A percentile compares a stretch with the other conserved stretches of the same genome.
Evolutionary conservation across 2,329 filamentous ascomycete genomes (phyloP).

Genomic region (Huntiella omanensis): DNA sequence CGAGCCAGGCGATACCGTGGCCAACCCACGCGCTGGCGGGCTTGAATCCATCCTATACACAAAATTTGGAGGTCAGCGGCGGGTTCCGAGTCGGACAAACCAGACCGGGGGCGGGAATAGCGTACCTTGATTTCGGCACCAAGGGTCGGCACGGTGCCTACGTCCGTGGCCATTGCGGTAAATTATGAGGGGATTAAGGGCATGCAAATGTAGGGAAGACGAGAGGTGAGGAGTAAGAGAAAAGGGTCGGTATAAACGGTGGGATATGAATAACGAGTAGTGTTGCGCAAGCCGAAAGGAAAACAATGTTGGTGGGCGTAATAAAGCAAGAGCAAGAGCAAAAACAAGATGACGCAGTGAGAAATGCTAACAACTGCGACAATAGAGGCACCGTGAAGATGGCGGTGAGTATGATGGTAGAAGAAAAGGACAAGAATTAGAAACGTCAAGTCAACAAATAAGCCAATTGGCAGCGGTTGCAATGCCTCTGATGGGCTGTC

Average conservation of each 20-base stretch:
- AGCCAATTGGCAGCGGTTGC: too few species aligned
- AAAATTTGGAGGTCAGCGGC: neutral
- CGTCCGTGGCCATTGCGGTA: slow-evolving; percentile 48
- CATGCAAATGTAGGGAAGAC: slow-evolving; percentile 4
- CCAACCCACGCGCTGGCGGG: slow-evolving; percentile 81
- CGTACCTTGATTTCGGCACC: slow-evolving; percentile 82
- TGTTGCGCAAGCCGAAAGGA: slow-evolving; percentile 1
- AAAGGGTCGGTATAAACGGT: slow-evolving; percentile 4
- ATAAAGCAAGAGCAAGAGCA: too few species aligned
- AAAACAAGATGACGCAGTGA: too few species aligned
- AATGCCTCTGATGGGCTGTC: too few species aligned
- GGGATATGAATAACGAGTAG: neutral
- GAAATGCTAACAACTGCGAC: too few species aligned
- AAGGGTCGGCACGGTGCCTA: slow-evolving; percentile 70
- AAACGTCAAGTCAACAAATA: too few species aligned
- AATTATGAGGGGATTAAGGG: slow-evolving; percentile 8
- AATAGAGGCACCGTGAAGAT: too few species aligned
- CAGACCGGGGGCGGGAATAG: slow-evolving; percentile 7
- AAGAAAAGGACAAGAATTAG: too few species aligned
- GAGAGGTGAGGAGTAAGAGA: slow-evolving; percentile 3
- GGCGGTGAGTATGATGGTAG: too few species aligned
- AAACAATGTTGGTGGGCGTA: too few species aligned
- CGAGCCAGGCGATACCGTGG: slow-evolving; percentile 82
- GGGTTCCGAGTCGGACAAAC: too few species aligned
- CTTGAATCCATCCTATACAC: slow-evolving; percentile 76